Conservation (phyloP, 2,329 filamentous ascomycete species). For the Monosporascus sp. region DNA sequence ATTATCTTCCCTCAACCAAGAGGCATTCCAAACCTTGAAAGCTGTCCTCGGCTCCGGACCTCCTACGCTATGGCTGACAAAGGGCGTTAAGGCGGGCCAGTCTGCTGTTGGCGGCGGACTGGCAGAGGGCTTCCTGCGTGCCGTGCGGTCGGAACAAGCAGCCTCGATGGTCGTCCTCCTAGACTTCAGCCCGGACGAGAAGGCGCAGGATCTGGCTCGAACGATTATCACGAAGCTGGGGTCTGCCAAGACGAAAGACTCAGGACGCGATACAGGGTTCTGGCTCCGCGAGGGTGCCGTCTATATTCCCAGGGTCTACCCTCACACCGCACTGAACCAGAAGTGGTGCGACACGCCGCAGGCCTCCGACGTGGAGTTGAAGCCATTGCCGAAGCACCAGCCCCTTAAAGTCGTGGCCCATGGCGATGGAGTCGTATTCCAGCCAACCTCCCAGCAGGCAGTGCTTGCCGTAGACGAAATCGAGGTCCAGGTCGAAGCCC, state of each 20-base stretch:
- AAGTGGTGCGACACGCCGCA: not conserved
- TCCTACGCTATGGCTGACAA: slow-evolving; percentile 13
- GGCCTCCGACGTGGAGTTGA: not conserved
- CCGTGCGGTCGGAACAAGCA: slow-evolving; percentile 17
- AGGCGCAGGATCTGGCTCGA: slow-evolving; percentile 3
- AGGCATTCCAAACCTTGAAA: slow-evolving; percentile 10
- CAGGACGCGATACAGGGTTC: slow-evolving; percentile 15
- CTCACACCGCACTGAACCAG: slow-evolving; percentile 1
- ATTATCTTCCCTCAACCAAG: slow-evolving; percentile 6
- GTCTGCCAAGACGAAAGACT: slow-evolving; percentile 7
- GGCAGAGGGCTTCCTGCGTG: slow-evolving; percentile 17
- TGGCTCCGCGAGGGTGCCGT: slow-evolving; percentile 17
- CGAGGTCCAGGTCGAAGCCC: slow-evolving; percentile 6
- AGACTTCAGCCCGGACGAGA: slow-evolving; percentile 12
- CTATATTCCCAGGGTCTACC: slow-evolving; percentile 12
- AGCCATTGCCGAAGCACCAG: not conserved
- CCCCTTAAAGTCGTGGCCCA: not conserved
- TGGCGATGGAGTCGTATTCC: slow-evolving; percentile 2
- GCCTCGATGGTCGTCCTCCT: slow-evolving; percentile 11
- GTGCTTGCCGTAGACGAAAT: slow-evolving; percentile 4
- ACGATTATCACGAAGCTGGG: slow-evolving; percentile 8
- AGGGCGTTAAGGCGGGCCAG: slow-evolving; percentile 13
- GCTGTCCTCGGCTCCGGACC: slow-evolving; percentile 8
- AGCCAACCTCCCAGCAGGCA: not conserved
- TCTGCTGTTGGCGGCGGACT: slow-evolving; percentile 9